A percentile compares a stretch with the other conserved stretches of the same genome.
phyloP scores from a whole-genome alignment of 1,139 yeast species.

The Meyerozyma athensensis region DNA sequence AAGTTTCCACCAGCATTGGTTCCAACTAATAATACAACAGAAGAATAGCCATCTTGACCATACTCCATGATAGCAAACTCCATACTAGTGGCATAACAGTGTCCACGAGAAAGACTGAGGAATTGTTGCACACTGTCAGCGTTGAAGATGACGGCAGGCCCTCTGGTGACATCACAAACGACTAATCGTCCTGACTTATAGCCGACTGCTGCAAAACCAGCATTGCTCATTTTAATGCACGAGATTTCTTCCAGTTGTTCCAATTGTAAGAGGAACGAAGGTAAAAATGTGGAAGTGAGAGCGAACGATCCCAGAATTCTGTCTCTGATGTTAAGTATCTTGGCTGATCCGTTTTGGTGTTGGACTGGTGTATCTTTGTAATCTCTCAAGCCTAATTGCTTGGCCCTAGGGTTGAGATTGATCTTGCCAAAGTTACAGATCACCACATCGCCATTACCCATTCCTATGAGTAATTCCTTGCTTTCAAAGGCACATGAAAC shows the following conservation, averaged over 20 bases:
- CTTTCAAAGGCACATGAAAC: constrained; percentile 75
- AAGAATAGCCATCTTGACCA: constrained; percentile 62
- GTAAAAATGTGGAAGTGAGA: constrained; percentile 50
- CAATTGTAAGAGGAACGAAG: constrained; percentile 46
- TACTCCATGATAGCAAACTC: constrained; percentile 73
- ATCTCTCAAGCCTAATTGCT: constrained; percentile 14
- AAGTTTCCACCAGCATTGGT: constrained; percentile 73
- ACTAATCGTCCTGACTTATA: constrained; percentile 71
- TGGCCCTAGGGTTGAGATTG: constrained; percentile 14
- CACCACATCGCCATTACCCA: constrained; percentile 69
- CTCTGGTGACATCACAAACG: constrained; percentile 73
- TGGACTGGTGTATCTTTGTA: constrained; percentile 28
- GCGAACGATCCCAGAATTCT: constrained; percentile 33
- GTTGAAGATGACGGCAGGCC: constrained; percentile 72
- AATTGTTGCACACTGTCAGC: constrained; percentile 37
- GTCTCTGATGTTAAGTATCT: constrained; percentile 26
- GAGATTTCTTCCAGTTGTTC: constrained; percentile 41
- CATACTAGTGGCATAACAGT: constrained; percentile 50
- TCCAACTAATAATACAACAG: constrained; percentile 71
- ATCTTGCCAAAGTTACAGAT: constrained; percentile 65
- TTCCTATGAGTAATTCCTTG: constrained; percentile 71
- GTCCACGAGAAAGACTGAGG: constrained; percentile 27
- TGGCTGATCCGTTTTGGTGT: constrained; percentile 34
- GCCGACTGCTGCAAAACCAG: constrained; percentile 84
- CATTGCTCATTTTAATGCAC: constrained; percentile 60